Base-by-base conservation (phyloP, 2,329 filamentous ascomycete genomes). In the Fusarium temperatum region DNA sequence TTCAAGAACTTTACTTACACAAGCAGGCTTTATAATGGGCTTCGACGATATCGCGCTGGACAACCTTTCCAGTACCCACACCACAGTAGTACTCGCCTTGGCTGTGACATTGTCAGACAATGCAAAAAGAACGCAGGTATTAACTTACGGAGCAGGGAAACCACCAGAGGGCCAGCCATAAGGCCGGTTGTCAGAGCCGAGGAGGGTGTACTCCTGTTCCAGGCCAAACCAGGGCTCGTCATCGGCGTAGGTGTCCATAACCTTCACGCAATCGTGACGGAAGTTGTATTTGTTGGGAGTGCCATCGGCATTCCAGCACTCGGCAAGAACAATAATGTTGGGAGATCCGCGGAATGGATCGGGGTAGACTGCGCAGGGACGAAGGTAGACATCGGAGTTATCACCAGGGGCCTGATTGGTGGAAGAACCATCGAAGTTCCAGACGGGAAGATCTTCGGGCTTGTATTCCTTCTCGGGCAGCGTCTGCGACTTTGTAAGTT, bases 271-370 rank as follows among this genome's bases (percentile, higher is more conserved):
- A 81, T 98, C 96, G 83, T 98, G 93, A 78, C 96, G 94, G 92
- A 92, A 94, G 93, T 99, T 99, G 93, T 90, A 98, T 86, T 97
- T 95, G 92, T 98, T 99, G 85, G 96, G 96, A 73, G 91, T 94
- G 82, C 95, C 95, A 85, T 98, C 95, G 76, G 93, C 88, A 83
- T 96, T 95, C 93, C 94, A 98, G 85, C 94, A 97, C 88, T 98
- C 96, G 82, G 92, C 90, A 81, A 98, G 93, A 80, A 98, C 96
- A 79, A 98, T 91, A 84, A 98, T 93, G 89, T 98, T 98, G 85
- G 95, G 93, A 70, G 91, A 91, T 72, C 91, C 90, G 78, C 95
- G 93, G 92, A 98, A 96, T 70, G 96, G 96, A 76, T 98, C 95
- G 78, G 94, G 93, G 90, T 90, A 98, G 86, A 95, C 91, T 78